Conservation (phyloP, 257 asterid species). For the Jacaranda copaia region DNA sequence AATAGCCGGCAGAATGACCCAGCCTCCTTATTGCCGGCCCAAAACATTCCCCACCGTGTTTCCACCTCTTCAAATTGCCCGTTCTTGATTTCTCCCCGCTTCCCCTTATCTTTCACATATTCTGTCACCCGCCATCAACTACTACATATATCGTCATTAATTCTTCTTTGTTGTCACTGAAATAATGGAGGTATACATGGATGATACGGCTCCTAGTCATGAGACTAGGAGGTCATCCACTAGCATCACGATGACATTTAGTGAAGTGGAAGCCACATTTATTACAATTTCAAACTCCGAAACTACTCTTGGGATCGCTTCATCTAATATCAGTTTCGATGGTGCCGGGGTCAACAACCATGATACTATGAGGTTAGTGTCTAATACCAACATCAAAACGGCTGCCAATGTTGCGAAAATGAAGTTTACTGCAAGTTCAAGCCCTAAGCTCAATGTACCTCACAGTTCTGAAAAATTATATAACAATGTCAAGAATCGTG, state of each 20-base stretch:
- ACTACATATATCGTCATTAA: constrained; percentile 12
- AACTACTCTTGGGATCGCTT: not conserved
- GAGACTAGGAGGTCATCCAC: constrained; percentile 35
- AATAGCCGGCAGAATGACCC: constrained; percentile 69
- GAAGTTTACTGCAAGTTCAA: not conserved
- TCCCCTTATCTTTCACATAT: not conserved
- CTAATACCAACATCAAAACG: not conserved
- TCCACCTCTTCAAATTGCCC: not conserved
- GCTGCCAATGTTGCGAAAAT: constrained; percentile 27
- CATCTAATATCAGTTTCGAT: constrained; percentile 36
- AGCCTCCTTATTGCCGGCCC: constrained; percentile 63
- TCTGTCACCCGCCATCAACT: not conserved
- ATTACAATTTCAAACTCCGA: constrained; percentile 38
- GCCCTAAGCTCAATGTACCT: not conserved
- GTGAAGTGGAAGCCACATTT: constrained; percentile 21
- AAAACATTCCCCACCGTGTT: constrained; percentile 36
- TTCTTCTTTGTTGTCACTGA: constrained; percentile 6
- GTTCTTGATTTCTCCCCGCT: constrained; percentile 24
- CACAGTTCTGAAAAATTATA: not conserved
- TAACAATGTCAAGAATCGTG: not conserved
- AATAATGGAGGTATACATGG: constrained; percentile 40
- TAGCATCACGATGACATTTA: constrained; percentile 24
- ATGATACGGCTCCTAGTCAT: constrained; percentile 5
- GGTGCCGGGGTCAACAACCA: not conserved
- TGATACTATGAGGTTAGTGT: not conserved